Base-by-base conservation (phyloP, 805 yeast genomes). In the Saturnispora silvae region DNA sequence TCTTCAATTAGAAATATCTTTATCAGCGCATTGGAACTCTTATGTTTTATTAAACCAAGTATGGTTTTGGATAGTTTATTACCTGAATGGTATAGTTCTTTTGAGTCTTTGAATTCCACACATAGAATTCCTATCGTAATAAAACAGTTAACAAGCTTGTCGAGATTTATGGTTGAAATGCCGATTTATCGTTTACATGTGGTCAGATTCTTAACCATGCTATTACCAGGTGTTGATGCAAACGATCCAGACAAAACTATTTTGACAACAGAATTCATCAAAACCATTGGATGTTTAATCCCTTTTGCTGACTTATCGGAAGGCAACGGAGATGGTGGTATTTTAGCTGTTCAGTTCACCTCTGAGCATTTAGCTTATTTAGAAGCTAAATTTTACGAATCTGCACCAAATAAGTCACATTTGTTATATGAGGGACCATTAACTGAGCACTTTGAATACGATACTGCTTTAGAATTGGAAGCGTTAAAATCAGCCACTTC, bases 211-310 rank as follows among this genome's bases (percentile, higher is more conserved):
- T 53, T 87, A 28, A 71, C 77, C 20, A 65, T 84, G 55, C 61
- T 78, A 2, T 54, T 86, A 6, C 82, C 86, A 0, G 95, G 92
- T 22, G 75, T 92, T 20, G 97, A 92, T 53, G 72, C 87, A 1
- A 92, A 87, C 53, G 98, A 92, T 56, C 66, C 85, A 34, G 67
- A 65, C 11, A 73, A 87, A 51, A 78, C 95, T 0, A 65, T 76
- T 13, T 68, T 74, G 35, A 70, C 94, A 0, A 59, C 87, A 28
- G 71, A 77, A 40, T 68, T 81, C 15, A 68, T 92, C 38, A 79
- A 83, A 9, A 65, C 83, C 0, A 70, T 79, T 18, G 77, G 85
- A 1, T 64, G 80, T 5, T 79, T 77, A 39, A 71, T 81, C 3
- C 96, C 96, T 1, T 65, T 86, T 43, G 61, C 64, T 20, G 84